Percentiles rank a stretch among this genome's conserved stretches.
Conservation (phyloP, 106 monocot genomes). For the Dactylorhiza incarnata region DNA sequence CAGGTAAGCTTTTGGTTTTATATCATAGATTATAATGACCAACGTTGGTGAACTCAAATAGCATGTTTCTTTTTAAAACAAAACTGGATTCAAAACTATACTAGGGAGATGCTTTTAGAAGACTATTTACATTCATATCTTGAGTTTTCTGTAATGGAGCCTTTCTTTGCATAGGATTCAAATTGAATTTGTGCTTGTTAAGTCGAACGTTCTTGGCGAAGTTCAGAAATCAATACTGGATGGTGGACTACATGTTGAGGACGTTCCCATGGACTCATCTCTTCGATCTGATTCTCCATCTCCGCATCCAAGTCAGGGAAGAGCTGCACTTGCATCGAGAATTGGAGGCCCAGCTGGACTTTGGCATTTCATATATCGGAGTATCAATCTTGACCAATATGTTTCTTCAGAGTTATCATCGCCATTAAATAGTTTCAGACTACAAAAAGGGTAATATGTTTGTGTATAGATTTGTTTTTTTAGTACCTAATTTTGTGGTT, state of each 20-base stretch:
- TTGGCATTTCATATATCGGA: conserved; percentile 93
- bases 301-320: conserved; percentile 23
- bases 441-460: conserved; percentile 62
- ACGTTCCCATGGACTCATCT: conserved; percentile 67
- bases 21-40: background rate
- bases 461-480: conserved; percentile 1
- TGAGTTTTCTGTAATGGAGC: background rate
- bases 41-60: background rate
- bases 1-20: conserved; percentile 36
- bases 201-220: conserved; percentile 87
- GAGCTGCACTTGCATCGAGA: conserved; percentile 5
- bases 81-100: background rate
- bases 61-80: background rate
- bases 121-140: background rate
- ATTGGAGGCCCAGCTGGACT: conserved; percentile 85
- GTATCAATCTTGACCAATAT: conserved; percentile 84
- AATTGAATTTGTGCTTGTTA: conserved; percentile 66
- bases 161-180: conserved; percentile 36
- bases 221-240: conserved; percentile 74
- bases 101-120: background rate
- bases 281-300: conserved; percentile 34
- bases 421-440: conserved; percentile 61
- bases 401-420: conserved; percentile 89
- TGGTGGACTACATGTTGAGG: conserved; percentile 77
- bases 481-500: conserved; percentile 6